Base-by-base conservation (phyloP, 495 filamentous ascomycete genomes). In the Extremus antarcticus region DNA sequence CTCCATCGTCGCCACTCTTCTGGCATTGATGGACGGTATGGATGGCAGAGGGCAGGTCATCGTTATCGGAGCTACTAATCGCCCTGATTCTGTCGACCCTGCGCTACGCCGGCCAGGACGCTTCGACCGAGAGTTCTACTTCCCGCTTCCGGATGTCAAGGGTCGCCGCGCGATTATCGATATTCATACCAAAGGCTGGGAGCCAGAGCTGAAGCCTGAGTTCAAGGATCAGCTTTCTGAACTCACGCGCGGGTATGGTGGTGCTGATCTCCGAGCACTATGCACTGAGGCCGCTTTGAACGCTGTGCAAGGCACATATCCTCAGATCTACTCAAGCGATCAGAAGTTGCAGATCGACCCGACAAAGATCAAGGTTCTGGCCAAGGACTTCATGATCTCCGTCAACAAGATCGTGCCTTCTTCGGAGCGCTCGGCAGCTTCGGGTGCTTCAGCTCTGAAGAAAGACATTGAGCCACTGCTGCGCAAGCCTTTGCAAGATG, bases 21-120 rank as follows among this genome's bases (percentile, higher is more conserved):
- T 98, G 53, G 94, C 92, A 13, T 72, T 98, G 61, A 98, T 98
- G 92, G 92, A 98, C 71, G 92, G 92, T 57, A 97, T 98, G 94
- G 92, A 98, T 63, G 91, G 90, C 46, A 85, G 92, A 63, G 92
- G 92, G 38, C 92, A 98, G 69, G 91, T 97, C 47, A 94, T 98
- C 58, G 90, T 98, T 29, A 97, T 98, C 63, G 92, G 92, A 59
- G 92, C 92, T 29, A 98, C 92, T 19, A 98, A 98, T 72, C 86
- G 92, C 32, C 92, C 92, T 21, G 94, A 96, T 71, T 91, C 90
- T 43, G 90, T 98, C 50, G 92, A 98, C 65, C 90, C 91, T 60
- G 92, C 92, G 40, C 78, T 98, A 20, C 85, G 92, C 61, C 83
- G 92, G 49, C 94, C 92, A 41, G 92, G 92, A 13, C 84, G 92